Evolutionary conservation across 495 filamentous ascomycete genomes (phyloP).

Genomic region (Penicillium roqueforti): DNA sequence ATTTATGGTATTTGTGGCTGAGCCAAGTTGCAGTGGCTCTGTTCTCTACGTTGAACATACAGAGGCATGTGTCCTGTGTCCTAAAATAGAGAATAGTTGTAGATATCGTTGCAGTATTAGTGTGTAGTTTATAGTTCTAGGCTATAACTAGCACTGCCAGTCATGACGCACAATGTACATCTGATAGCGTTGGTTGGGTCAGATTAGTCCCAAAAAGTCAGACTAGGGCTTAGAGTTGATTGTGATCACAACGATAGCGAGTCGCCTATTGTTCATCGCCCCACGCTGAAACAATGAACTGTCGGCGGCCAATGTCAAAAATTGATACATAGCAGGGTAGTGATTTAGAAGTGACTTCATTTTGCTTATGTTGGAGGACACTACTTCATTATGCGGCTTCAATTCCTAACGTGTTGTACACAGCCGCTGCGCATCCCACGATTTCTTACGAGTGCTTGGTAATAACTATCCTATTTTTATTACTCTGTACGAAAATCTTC

Average conservation of each 20-base stretch:
- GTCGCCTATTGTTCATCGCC: conserved; percentile 5
- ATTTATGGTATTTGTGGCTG: conserved; percentile 8
- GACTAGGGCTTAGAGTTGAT: conserved; percentile 6
- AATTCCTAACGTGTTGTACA: conserved; percentile 1
- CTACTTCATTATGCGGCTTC: conserved; percentile 7
- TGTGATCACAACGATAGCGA: background rate
- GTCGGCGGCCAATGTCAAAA: background rate
- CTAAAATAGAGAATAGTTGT: background rate
- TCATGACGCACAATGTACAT: conserved; percentile 3
- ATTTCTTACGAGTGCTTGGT: background rate
- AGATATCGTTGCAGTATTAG: background rate
- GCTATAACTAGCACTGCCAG: background rate
- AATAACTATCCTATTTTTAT: conserved; percentile 4
- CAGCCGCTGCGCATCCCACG: background rate
- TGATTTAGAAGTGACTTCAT: conserved; percentile 1
- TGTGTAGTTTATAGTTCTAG: background rate
- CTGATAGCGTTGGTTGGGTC: background rate
- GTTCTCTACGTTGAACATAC: background rate
- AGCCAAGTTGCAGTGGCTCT: background rate
- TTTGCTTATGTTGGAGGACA: background rate
- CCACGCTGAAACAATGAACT: conserved; percentile 4
- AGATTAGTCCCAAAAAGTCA: conserved; percentile 2
- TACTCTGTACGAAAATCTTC: background rate
- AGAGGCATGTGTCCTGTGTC: background rate
- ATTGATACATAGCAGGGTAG: background rate